Evolutionary conservation across 2,329 filamentous ascomycete genomes (phyloP).

Genomic region (Lachnum nothofagi): DNA sequence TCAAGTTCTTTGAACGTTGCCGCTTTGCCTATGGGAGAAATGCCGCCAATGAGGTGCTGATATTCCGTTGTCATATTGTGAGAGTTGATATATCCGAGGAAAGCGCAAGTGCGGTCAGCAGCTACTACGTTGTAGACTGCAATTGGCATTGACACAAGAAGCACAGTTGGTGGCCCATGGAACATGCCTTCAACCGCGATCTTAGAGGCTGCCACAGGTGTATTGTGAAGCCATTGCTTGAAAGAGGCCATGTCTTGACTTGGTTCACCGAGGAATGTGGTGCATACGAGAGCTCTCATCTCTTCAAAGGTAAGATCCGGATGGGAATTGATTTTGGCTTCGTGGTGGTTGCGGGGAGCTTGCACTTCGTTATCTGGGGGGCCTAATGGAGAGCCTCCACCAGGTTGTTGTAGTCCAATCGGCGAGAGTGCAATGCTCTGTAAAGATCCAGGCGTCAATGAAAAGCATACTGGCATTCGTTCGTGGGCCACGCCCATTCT

Average conservation of each 20-base stretch:
- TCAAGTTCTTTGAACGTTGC: constrained; percentile 50
- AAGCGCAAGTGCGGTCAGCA: constrained; percentile 62
- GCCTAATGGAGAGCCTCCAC: constrained; percentile 30
- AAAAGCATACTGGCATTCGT: constrained; percentile 48
- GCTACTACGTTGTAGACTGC: constrained; percentile 60
- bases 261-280: constrained; percentile 61
- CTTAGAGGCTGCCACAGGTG: constrained; percentile 50
- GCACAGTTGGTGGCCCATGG: constrained; percentile 59
- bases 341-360: constrained; percentile 16
- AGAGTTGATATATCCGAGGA: constrained; percentile 60
- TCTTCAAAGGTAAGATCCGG: constrained; percentile 57
- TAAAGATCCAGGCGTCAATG: constrained; percentile 49
- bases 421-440: constrained; percentile 49
- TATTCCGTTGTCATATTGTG: constrained; percentile 64
- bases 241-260: constrained; percentile 63
- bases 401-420: constrained; percentile 21
- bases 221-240: constrained; percentile 60
- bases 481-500: constrained; percentile 32
- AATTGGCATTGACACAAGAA: constrained; percentile 61
- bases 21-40: constrained; percentile 35
- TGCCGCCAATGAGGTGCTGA: constrained; percentile 49
- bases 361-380: constrained; percentile 27
- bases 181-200: constrained; percentile 65
- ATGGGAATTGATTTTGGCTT: constrained; percentile 28
- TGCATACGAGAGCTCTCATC: constrained; percentile 59